phyloP scores from a whole-genome alignment of 306 rosid species.

The Astragalus membranaceus region DNA sequence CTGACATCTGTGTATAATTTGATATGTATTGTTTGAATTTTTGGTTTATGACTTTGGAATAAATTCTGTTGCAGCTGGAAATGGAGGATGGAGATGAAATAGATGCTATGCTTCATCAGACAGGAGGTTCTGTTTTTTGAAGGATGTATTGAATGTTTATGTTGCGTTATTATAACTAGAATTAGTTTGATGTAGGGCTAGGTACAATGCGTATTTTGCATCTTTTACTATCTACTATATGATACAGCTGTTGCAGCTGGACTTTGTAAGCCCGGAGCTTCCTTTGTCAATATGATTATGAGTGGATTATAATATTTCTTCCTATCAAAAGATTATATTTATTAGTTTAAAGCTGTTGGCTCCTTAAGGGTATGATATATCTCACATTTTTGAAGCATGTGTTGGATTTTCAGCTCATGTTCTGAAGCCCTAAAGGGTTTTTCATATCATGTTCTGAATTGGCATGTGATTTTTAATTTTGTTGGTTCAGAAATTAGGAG shows the following conservation, averaged over 20 bases:
- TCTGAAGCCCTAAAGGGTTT: background rate
- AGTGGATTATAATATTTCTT: background rate
- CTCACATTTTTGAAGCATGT: background rate
- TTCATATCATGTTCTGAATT: background rate
- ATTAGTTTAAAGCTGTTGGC: background rate
- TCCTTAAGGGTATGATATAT: background rate
- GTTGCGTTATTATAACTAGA: slow-evolving; percentile 20
- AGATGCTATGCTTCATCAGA: slow-evolving; percentile 83
- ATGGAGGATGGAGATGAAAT: slow-evolving; percentile 93
- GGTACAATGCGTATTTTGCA: slow-evolving; percentile 17
- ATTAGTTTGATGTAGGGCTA: slow-evolving; percentile 16
- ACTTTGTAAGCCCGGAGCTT: slow-evolving; percentile 10
- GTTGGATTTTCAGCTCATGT: background rate
- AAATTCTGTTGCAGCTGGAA: slow-evolving; percentile 47
- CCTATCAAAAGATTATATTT: background rate
- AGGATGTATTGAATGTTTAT: background rate
- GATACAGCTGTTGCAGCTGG: slow-evolving; percentile 14
- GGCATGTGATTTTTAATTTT: background rate
- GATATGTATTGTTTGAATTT: background rate
- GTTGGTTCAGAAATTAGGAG: background rate
- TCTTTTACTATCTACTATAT: background rate
- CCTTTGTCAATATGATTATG: slow-evolving; percentile 30
- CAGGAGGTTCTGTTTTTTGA: slow-evolving; percentile 51
- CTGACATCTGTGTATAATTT: background rate
- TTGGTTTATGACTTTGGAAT: background rate